Base-by-base conservation (phyloP, 768 basidiomycete species). In the Boletus rubroflammeus region DNA sequence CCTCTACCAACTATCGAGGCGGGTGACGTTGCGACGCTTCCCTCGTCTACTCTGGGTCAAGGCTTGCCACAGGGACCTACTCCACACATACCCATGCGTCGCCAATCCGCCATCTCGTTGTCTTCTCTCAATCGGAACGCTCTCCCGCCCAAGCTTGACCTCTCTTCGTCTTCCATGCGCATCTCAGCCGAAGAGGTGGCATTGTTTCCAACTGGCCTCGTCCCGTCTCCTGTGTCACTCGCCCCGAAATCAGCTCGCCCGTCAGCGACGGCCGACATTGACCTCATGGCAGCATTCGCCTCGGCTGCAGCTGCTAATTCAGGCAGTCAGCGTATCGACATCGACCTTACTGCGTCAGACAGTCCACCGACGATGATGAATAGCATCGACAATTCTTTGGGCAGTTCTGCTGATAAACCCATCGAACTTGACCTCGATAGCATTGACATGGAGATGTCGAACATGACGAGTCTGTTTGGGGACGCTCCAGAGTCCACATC, bases 181-280 rank as follows among this genome's bases (percentile, higher is more conserved):
- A 77, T 89, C 28, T 72, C 80, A n/a, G 75, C 85, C 0, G 84
- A 85, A 40, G 87, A 89, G 60, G 78, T 76, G 6, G 72, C 79
- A 6, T 64, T 82, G 51, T 85, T 81, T 45, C 71, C 79, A 1
- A 83, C 78, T 43, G 83, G 84, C 2, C 73, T 90, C 44, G 77
- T 85, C 28, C 70, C 70, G 2, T 91, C 89, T 6, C 90, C 90
- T 7, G 90, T 92, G 31, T 88, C 85, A 5, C 78, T 93, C 35
- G 90, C 88, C 0, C 90, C 90, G 2, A 87, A 83, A 63, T 89
- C 90, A 6, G 87, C 86, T 43, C 81, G 86, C 3, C 77, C 85
- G 1, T 68, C 78, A 50, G 83, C 85, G 19, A 61, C 64, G 46
- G 78, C 84, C 49, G 76, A 81, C 25, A 76, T 83, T 4, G 86